Base-by-base conservation (phyloP, 129 eudicot genomes). In the Calendula officinalis region DNA sequence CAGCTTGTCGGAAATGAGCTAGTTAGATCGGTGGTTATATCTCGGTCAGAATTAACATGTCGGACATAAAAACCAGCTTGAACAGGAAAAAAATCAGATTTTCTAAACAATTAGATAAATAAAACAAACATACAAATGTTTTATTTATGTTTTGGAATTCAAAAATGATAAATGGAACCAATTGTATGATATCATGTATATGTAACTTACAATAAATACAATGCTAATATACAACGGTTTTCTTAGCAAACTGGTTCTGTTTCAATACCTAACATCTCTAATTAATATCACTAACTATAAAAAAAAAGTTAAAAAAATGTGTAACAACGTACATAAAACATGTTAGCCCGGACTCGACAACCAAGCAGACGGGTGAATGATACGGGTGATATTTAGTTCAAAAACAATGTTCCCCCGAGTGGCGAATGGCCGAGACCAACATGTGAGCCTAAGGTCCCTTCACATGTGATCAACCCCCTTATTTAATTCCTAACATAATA, bases 401-500 rank as follows among this genome's bases (percentile, higher is more conserved):
- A 57, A 69, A 45, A 36, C 58, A 11, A 42, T 61, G 63, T 67
- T n/a, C 8, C 11, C 15, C 7, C 13, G 34, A 47, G 22, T 58
- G 37, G 56, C 47, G 16, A 15, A 8, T 37, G 32, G 36, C 0
- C 7, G 44, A 34, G 57, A 6, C 69, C 58, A 62, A 16, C 50
- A 43, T n/a, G 61, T 40, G 58, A 63, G 70, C 64, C 64, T 49
- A 64, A 54, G 33, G 63, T 54, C 64, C 64, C 34, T 62, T 33
- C 77, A 70, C 77, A 62, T 72, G 70, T 72, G 71, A 72, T n/a
- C 65, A 54, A 63, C 46, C 43, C 12, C 70, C 12, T 5, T 42
- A 72, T 53, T 53, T 53, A 62, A 62, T 53, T 41, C 62, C 5
- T 32, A 63, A 36, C 16, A 50, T 51, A 34, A 30, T 72, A 72